Percentiles rank a stretch among this genome's conserved stretches.
Evolutionary conservation across 805 yeast species (phyloP).

Genomic region (Metschnikowia peoriensis): DNA sequence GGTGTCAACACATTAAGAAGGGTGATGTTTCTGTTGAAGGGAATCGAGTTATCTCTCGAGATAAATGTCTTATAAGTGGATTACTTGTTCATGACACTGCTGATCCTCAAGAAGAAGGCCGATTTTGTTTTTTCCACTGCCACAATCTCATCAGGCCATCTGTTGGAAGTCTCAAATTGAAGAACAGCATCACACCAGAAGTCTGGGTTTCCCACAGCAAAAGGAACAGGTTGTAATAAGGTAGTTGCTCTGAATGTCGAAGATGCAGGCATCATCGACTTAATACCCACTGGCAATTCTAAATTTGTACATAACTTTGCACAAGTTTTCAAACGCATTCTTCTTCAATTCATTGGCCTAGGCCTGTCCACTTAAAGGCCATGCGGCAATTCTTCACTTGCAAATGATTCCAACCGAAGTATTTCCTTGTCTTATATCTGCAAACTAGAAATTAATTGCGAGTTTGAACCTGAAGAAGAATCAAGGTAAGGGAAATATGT

Average conservation of each 20-base stretch:
- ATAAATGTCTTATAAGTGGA: slow-evolving; percentile 57
- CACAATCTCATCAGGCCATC: slow-evolving; percentile 91
- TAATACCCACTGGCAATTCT: slow-evolving; percentile 66
- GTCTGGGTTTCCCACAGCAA: slow-evolving; percentile 70
- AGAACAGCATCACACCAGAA: slow-evolving; percentile 77
- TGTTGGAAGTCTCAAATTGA: slow-evolving; percentile 85
- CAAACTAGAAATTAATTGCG: too few species aligned
- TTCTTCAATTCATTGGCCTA: too few species aligned
- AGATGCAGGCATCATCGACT: slow-evolving; percentile 71
- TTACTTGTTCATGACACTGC: slow-evolving; percentile 46
- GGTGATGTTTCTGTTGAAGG: slow-evolving; percentile 59
- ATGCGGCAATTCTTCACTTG: too few species aligned
- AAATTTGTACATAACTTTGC: slow-evolving; percentile 47
- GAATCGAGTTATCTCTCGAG: slow-evolving; percentile 63
- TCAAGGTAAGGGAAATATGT: too few species aligned
- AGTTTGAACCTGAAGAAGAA: too few species aligned
- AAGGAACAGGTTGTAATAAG: slow-evolving; percentile 76
- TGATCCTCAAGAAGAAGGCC: slow-evolving; percentile 76
- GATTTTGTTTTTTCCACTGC: slow-evolving; percentile 88
- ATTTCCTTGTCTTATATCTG: too few species aligned
- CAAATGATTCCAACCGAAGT: too few species aligned
- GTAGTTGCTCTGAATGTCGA: slow-evolving; percentile 76
- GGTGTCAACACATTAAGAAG: slow-evolving; percentile 72
- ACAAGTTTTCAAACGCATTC: slow-evolving; percentile 49
- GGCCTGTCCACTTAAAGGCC: too few species aligned